Conservation (phyloP, 2,329 filamentous ascomycete species). For the Bipolaris zeicola region DNA sequence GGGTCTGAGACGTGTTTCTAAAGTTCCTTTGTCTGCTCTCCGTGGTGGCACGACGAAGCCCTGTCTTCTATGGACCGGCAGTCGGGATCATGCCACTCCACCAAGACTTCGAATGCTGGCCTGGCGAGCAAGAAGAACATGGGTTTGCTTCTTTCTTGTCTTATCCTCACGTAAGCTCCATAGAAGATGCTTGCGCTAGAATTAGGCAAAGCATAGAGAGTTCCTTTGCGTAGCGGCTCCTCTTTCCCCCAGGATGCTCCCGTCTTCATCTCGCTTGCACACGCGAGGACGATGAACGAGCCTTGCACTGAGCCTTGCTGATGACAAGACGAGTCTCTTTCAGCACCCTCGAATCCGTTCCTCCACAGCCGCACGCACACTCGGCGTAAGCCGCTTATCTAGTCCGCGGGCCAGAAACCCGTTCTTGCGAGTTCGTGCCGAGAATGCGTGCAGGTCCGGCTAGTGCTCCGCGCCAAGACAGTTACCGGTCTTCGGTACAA, state of each 20-base stretch:
- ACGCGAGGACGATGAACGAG: not conserved
- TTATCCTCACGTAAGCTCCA: not conserved
- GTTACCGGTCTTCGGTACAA: not conserved
- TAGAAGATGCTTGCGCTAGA: no score
- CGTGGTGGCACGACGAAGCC: not conserved
- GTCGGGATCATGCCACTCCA: no score
- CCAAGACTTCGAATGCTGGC: no score
- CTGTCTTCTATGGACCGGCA: no score
- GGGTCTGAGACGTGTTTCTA: constrained; percentile 1
- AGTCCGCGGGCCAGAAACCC: constrained; percentile 8
- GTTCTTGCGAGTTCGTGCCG: constrained; percentile 12
- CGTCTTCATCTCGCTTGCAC: constrained; percentile 12
- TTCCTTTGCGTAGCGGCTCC: not conserved
- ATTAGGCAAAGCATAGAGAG: no score
- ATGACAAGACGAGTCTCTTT: constrained; percentile 5
- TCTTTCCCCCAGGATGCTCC: not conserved
- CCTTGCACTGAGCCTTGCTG: constrained; percentile 2
- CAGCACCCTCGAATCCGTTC: not conserved
- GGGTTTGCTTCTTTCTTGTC: no score
- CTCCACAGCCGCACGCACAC: not conserved
- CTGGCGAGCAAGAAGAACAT: no score
- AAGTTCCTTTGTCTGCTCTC: not conserved
- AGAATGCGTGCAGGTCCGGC: constrained; percentile 1
- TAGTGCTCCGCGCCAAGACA: not conserved
- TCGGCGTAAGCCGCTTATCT: not conserved